These are phyloP conservation scores for Echinochloa phyllopogon DNA, from an alignment of 176 grass and related monocot genomes.

Conservation along the genomic window DNA sequence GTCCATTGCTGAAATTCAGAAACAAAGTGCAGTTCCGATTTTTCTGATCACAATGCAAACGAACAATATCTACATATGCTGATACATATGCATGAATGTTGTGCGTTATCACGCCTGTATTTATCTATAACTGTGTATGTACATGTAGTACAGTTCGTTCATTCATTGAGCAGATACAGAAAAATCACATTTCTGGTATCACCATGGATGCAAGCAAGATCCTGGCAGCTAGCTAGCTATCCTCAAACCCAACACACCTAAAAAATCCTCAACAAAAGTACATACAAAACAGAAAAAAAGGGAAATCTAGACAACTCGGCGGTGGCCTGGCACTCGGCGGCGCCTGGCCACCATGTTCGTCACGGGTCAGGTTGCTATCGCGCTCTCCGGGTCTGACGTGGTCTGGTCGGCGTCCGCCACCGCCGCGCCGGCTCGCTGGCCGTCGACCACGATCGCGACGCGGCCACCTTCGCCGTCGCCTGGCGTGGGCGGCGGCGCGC, in stretches of 20 bases:
- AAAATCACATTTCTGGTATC: not conserved
- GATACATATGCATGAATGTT: not conserved
- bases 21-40: not conserved
- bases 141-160: not conserved
- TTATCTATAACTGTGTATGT: not conserved
- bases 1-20: not conserved
- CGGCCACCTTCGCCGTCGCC: not conserved
- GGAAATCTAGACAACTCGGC: not conserved
- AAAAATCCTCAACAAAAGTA: not conserved
- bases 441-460: not conserved
- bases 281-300: too few species aligned
- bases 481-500: not conserved
- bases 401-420: not conserved
- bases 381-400: not conserved
- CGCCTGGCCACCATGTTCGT: not conserved
- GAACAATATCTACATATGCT: not conserved
- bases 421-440: not conserved
- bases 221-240: not conserved
- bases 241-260: not conserved
- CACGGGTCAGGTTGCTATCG: slow-evolving; percentile 18
- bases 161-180: not conserved
- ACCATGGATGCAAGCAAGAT: not conserved
- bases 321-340: not conserved
- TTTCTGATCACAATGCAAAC: not conserved
- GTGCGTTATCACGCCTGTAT: not conserved